Evolutionary conservation across 2,329 filamentous ascomycete species (phyloP), one percentile per base, ranked within the genome.

Genomic region (Fusarium marasasianum): DNA sequence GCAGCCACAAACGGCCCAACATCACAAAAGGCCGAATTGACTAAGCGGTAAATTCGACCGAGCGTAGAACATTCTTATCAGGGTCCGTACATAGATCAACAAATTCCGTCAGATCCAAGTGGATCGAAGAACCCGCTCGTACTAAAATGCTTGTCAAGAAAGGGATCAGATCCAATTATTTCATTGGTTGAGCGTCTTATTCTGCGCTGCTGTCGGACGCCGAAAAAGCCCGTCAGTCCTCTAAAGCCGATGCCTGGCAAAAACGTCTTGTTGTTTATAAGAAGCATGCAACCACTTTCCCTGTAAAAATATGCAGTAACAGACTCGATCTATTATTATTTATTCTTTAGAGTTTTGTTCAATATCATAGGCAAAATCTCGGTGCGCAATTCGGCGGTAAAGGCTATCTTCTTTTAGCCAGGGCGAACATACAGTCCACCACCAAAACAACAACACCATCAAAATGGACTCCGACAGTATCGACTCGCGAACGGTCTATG

Each of bases 401-500:
- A 44, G 65, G 65, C 65, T 73, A 70, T 18, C 41, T 11, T 47
- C 22, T 29, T 33, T 60, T 58, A 62, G 47, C 69, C 43, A 59
- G 56, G 65, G 35, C 59, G 11, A 47, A 57, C 45, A 50, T 43
- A n/a, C 20, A 29, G 51, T 43, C 51, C 44, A 66, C 38, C n/a
- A 43, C 35, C 59, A 67, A 63, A 37, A 51, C 41, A 53, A 38
- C 10, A 43, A 54, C 43, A 33, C 24, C 63, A 31, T 43, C 70
- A 74, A 51, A 45, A 81, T 81, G 80, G 75, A 76, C 56, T 80
- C 79, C 14, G 78, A 79, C 41, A 69, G 70, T 38, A 72, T 70
- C 43, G 75, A 73, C 53, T 77, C 77, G 1, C 74, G 75, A 55
- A 78, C 79, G 24, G 74, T 76, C 45, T 77, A 74, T 58, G 69